A percentile compares a stretch with the other conserved stretches of the same genome.
Conservation (phyloP, 2,329 filamentous ascomycete species). For the Aspergillus candidus region DNA sequence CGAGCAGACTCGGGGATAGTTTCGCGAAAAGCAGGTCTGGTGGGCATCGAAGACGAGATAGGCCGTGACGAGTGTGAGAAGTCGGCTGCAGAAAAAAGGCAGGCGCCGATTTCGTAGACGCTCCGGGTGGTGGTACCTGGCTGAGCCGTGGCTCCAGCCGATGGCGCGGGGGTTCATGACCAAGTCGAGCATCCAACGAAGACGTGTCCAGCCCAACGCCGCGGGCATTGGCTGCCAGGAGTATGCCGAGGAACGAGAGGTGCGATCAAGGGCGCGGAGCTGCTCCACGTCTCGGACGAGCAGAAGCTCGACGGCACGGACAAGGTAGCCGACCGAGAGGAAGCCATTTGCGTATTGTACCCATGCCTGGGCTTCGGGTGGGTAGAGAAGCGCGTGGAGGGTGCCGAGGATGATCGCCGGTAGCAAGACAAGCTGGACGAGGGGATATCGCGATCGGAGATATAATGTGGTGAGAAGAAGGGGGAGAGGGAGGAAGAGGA, state of each 20-base stretch:
- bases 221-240: constrained; percentile 8
- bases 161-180: constrained; percentile 13
- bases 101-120: background rate
- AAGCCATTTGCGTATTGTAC: constrained; percentile 14
- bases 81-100: constrained; percentile 2
- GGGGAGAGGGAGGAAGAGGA: too few relatives aligned
- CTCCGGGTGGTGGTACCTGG: constrained; percentile 3
- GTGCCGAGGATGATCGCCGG: constrained; percentile 4
- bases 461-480: too few relatives aligned
- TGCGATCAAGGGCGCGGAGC: constrained; percentile 6
- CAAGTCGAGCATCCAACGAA: constrained; percentile 9
- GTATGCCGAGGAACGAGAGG: constrained; percentile 6
- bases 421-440: too few relatives aligned
- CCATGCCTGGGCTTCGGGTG: constrained; percentile 4
- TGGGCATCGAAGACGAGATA: constrained; percentile 10
- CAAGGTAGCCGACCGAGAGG: constrained; percentile 8
- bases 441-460: background rate
- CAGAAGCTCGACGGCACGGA: constrained; percentile 14
- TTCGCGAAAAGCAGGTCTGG: constrained; percentile 6
- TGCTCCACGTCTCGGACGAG: constrained; percentile 6
- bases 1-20: constrained; percentile 4
- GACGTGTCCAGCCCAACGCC: constrained; percentile 2
- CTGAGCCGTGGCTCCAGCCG: constrained; percentile 12
- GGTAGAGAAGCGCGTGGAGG: constrained; percentile 8
- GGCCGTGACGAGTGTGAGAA: constrained; percentile 1